Conservation (phyloP, 1,284 basidiomycete species). For the Hemileccinum hortonii region DNA sequence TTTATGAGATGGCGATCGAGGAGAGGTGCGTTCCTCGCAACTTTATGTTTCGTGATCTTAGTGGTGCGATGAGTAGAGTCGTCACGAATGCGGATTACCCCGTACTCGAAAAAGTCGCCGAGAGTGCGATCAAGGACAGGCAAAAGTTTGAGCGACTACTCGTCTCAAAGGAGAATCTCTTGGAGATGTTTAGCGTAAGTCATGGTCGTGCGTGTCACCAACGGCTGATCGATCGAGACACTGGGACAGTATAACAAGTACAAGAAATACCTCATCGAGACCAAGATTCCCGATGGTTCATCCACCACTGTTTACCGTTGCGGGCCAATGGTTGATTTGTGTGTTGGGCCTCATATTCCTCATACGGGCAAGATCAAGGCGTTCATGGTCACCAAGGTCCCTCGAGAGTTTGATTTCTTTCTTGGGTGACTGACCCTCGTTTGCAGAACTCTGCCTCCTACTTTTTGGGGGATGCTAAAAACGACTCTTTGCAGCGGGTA, state of each 20-base stretch:
- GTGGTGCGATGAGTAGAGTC: constrained; percentile 44
- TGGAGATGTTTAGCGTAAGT: constrained; percentile 94
- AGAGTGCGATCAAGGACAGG: constrained; percentile 91
- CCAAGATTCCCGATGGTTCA: constrained; percentile 95
- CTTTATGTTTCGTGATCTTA: not conserved
- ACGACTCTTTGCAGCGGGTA: constrained; percentile 95
- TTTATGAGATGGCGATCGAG: constrained; percentile 95
- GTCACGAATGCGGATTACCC: constrained; percentile 85
- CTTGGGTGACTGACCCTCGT: not conserved
- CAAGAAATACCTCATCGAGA: constrained; percentile 94
- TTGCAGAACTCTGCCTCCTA: constrained; percentile 93
- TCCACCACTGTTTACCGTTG: constrained; percentile 99
- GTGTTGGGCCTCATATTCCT: constrained; percentile 95
- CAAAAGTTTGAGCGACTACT: constrained; percentile 96
- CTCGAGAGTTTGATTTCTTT: constrained; percentile 6
- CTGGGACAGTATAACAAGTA: constrained; percentile 92
- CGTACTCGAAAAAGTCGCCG: constrained; percentile 85
- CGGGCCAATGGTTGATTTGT: constrained; percentile 98
- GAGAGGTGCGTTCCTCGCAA: constrained; percentile 51
- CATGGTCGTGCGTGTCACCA: not conserved
- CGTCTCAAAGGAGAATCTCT: constrained; percentile 88
- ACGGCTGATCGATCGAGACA: constrained; percentile 10
- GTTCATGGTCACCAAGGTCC: constrained; percentile 89
- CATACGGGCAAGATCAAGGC: constrained; percentile 98
- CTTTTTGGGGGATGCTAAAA: constrained; percentile 93